These are phyloP conservation scores for Botrytis medusae DNA, from an alignment of 2,329 filamentous ascomycete species.

Conservation along the genomic window DNA sequence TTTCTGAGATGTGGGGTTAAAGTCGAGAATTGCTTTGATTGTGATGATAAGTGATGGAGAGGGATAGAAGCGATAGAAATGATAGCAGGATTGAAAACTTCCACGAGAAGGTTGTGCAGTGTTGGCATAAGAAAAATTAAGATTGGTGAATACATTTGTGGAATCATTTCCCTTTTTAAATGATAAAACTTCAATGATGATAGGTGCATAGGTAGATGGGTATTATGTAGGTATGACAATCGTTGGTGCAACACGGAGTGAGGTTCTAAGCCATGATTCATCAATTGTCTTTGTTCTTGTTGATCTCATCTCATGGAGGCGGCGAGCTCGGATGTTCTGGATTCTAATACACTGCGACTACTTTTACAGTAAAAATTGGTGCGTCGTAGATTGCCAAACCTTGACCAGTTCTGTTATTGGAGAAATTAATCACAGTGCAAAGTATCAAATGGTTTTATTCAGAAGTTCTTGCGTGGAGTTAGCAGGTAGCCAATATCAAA, in stretches of 20 bases:
- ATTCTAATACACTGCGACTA: not conserved
- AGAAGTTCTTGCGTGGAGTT: not conserved
- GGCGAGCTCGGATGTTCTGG: not conserved
- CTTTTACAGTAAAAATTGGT: not conserved
- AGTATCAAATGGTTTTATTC: not conserved
- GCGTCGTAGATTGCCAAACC: not conserved
- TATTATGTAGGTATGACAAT: not conserved
- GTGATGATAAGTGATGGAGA: not conserved
- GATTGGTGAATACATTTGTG: not conserved
- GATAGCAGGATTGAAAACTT: not conserved
- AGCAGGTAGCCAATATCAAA: not conserved
- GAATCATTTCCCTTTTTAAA: not conserved
- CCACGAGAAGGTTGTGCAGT: not conserved
- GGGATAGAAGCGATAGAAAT: not conserved
- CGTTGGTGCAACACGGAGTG: not conserved
- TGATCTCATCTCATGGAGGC: not conserved
- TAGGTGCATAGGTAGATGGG: not conserved
- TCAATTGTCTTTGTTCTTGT: constrained; percentile 13
- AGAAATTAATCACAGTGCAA: not conserved
- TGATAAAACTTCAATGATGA: not conserved
- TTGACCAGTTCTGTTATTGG: not conserved
- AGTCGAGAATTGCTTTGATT: not conserved
- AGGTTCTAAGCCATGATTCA: constrained; percentile 7
- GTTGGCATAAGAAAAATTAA: not conserved
- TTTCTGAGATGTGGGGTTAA: constrained; percentile 5